Conservation (phyloP, 148 eudicot species). For the Vaccinium macrocarpon region DNA sequence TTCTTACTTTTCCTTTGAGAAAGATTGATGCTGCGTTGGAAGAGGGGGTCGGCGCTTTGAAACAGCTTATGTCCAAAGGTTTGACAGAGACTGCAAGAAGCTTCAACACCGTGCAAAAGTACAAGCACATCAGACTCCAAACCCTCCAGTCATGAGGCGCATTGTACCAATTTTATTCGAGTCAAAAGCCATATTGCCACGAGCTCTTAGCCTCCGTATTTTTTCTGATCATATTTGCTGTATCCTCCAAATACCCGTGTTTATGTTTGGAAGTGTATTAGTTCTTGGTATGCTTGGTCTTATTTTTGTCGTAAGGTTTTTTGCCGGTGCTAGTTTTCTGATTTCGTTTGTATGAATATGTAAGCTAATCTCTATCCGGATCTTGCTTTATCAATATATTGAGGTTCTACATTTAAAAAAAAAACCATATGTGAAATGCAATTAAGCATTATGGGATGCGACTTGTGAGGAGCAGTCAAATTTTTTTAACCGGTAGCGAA, state of each 20-base stretch:
- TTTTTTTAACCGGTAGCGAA: not conserved
- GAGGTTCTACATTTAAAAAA: too few species aligned
- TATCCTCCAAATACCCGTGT: not conserved
- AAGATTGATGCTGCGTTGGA: slow-evolving; percentile 74
- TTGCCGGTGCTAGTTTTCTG: too few species aligned
- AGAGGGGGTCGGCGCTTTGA: slow-evolving; percentile 68
- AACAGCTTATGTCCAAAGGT: slow-evolving; percentile 54
- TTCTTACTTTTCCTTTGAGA: not conserved
- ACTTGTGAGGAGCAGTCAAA: not conserved
- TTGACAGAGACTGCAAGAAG: slow-evolving; percentile 55
- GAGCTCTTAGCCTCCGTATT: not conserved
- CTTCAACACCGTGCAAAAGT: slow-evolving; percentile 89
- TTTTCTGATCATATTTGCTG: not conserved
- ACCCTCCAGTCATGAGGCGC: slow-evolving; percentile 25
- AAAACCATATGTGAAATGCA: not conserved
- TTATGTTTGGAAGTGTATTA: too few species aligned
- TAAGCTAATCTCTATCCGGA: too few species aligned
- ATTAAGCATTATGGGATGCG: not conserved
- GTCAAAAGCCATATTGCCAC: not conserved
- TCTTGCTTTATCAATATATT: too few species aligned
- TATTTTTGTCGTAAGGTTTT: too few species aligned
- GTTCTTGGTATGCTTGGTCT: too few species aligned
- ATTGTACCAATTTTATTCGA: not conserved
- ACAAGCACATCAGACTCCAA: slow-evolving; percentile 69
- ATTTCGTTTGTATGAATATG: too few species aligned